These are phyloP conservation scores for Pythium biforme DNA, from an alignment of 352 stramenopile genomes.

Conservation along the genomic window DNA sequence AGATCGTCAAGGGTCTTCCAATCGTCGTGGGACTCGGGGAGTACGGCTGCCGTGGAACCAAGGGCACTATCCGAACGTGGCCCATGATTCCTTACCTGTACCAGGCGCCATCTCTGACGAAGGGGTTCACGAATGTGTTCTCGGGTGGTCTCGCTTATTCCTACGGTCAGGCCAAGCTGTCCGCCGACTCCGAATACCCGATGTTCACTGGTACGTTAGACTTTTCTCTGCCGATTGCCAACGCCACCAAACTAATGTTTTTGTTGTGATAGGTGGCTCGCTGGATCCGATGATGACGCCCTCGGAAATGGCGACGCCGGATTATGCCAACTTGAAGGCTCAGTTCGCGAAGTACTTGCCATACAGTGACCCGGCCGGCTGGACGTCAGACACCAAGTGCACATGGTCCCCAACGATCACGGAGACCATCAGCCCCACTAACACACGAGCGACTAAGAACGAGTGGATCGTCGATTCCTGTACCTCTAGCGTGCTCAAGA, in stretches of 20 bases:
- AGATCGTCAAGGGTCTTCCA: constrained; percentile 70
- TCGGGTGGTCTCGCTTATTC: constrained; percentile 84
- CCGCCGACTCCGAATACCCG: constrained; percentile 62
- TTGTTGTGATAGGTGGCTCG: constrained; percentile 41
- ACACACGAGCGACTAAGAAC: constrained; percentile 47
- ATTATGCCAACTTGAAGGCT: constrained; percentile 77
- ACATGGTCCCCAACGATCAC: constrained; percentile 54
- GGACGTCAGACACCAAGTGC: constrained; percentile 61
- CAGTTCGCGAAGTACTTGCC: constrained; percentile 62
- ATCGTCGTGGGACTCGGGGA: constrained; percentile 82
- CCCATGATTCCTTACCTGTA: constrained; percentile 84
- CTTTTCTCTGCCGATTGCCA: background rate
- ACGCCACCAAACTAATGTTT: background rate
- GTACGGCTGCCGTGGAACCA: constrained; percentile 73
- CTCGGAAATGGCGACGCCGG: constrained; percentile 52
- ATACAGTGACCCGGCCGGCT: constrained; percentile 52
- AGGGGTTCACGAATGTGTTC: constrained; percentile 76
- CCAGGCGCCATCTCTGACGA: constrained; percentile 53
- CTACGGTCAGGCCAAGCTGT: constrained; percentile 81
- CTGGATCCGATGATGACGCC: constrained; percentile 58
- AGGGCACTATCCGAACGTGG: constrained; percentile 53
- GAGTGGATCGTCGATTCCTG: constrained; percentile 76
- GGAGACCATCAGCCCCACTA: constrained; percentile 57
- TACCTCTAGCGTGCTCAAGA: constrained; percentile 46
- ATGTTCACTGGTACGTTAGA: constrained; percentile 70